These are phyloP conservation scores for Zoysia japonica DNA, from an alignment of 176 grass and related monocot species.

Conservation along the genomic window DNA sequence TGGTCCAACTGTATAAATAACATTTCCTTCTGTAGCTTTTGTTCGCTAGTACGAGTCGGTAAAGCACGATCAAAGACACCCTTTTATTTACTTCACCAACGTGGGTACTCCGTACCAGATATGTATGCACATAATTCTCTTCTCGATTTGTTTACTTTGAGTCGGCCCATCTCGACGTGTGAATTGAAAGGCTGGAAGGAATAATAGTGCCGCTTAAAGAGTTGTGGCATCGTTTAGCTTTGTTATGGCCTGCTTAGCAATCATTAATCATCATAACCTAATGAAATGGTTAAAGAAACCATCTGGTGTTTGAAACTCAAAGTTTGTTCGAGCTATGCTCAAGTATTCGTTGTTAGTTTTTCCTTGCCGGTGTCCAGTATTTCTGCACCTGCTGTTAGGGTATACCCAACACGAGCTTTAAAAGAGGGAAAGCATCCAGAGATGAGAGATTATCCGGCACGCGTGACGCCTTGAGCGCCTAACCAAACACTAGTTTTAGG, in stretches of 20 bases:
- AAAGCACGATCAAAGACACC: slow-evolving; percentile 25
- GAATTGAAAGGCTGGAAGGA: slow-evolving; percentile 29
- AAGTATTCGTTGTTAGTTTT: background rate
- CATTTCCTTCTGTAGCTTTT: background rate
- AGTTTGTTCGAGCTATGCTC: background rate
- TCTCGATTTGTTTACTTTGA: slow-evolving; percentile 29
- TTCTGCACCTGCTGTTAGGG: background rate
- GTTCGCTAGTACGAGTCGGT: background rate
- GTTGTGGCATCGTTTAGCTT: background rate
- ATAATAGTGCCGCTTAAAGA: slow-evolving; percentile 29
- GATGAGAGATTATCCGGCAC: background rate
- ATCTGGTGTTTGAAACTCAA: background rate
- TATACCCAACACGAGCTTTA: background rate
- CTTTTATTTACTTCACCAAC: slow-evolving; percentile 37
- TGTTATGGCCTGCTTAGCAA: background rate
- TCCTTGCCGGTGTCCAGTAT: background rate
- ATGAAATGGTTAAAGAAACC: background rate
- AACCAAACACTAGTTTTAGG: background rate
- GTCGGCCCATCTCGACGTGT: slow-evolving; percentile 24
- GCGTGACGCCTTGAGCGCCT: background rate
- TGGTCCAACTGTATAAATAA: background rate
- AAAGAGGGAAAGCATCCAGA: background rate
- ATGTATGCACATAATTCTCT: background rate
- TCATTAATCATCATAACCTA: background rate
- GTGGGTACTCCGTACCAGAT: slow-evolving; percentile 33